Base-by-base conservation (phyloP, 805 yeast species). In the Ogataea corticis region DNA sequence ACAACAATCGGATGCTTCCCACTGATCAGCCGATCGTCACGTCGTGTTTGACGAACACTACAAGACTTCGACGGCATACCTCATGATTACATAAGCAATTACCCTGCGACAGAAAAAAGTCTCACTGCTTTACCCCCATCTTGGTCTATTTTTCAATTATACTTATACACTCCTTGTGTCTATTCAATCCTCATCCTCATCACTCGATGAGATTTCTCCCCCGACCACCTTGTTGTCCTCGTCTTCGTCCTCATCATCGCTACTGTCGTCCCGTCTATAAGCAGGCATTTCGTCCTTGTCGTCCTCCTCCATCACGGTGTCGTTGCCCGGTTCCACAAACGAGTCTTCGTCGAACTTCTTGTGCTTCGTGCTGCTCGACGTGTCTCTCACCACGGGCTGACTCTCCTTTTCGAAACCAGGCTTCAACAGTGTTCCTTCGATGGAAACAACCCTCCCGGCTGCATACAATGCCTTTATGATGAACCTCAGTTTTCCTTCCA, bases 401-500 rank as follows among this genome's bases (percentile, higher is more conserved):
- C 75, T 71, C 43, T 77, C 83, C 42, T 66, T 65, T 51, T 79
- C 85, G 23, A 69, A 62, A 16, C 82, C 84, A 3, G 85, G 83
- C 50, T 71, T 61, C 19, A 85, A 65, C 49, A 91, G 71, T 1
- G 96, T 83, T n/a, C 98, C 98, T 50, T 90, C 95, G 12, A 92
- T 76, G 9, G 95, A 84, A 13, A 91, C 82, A 44, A 88, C 84
- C 65, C 82, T 85, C 7, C 96, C 96, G 5, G 91, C 78, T 12
- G 84, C 79, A 66, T 79, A 84, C 43, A 92, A 73, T 21, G 82
- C 73, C 61, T 83, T 86, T 34, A 92, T 80, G 2, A 82, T 80
- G 65, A 94, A 90, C 55, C 73, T 75, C 41, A 92, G 66, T 65
- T 88, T 89, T 3, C 96, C 97, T 54, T 86, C 96, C 15, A 94